A percentile compares a stretch with the other conserved stretches of the same genome.
Conservation (phyloP, 2,329 filamentous ascomycete species). For the Colletotrichum horii region DNA sequence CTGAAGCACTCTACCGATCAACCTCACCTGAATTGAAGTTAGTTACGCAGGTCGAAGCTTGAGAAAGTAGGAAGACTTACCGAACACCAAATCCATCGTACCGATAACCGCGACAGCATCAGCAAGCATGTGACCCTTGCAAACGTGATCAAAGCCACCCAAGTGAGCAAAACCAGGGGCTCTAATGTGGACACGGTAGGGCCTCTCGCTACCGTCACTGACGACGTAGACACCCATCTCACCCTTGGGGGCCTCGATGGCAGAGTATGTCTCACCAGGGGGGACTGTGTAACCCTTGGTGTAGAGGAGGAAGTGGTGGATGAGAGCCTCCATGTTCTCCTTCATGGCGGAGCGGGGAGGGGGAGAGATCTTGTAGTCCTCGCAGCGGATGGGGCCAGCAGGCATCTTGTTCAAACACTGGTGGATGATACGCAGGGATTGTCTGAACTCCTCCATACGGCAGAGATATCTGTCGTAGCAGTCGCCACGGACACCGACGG, state of each 20-base stretch:
- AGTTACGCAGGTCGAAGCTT: constrained; percentile 27
- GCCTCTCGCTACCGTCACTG: constrained; percentile 93
- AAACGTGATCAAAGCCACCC: constrained; percentile 91
- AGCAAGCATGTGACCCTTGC: constrained; percentile 89
- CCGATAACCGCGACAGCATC: constrained; percentile 96
- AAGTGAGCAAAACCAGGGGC: constrained; percentile 97
- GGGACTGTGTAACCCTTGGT: constrained; percentile 98
- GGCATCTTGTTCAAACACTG: constrained; percentile 99
- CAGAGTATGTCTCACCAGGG: constrained; percentile 96
- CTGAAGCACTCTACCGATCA: constrained; percentile 53
- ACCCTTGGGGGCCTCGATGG: constrained; percentile 99
- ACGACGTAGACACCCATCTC: constrained; percentile 99
- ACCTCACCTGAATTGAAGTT: constrained; percentile 59
- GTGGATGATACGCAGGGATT: constrained; percentile 97
- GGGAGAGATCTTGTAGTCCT: constrained; percentile 98
- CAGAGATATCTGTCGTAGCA: constrained; percentile 99
- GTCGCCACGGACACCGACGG: constrained; percentile 94
- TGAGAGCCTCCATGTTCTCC: constrained; percentile 99
- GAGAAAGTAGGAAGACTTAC: constrained; percentile 50
- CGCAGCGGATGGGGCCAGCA: constrained; percentile 87
- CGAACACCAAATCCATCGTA: constrained; percentile 89
- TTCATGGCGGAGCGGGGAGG: constrained; percentile 99
- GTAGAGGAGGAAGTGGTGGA: constrained; percentile 98
- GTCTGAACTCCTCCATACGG: constrained; percentile 99
- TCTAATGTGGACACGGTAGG: constrained; percentile 96